Evolutionary conservation across 805 yeast species (phyloP), one percentile per base, ranked within the genome.

Genomic region (Starmerella bombicola): DNA sequence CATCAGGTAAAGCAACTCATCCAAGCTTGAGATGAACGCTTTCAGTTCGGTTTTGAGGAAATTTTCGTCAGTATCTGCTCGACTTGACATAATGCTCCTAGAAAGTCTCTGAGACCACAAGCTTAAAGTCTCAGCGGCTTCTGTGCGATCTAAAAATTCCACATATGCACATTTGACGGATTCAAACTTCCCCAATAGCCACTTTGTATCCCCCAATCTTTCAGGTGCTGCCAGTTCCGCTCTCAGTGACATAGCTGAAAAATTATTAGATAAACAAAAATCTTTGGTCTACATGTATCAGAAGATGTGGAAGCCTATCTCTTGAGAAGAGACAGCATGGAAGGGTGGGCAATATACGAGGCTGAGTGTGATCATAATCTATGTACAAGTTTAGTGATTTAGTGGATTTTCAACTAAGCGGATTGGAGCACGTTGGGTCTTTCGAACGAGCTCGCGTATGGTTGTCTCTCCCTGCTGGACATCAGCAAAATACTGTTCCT

Each of bases 401-500:
- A n/a, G n/a, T 3, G 50, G 50, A 16, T 46, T 46, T 3, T 47
- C 43, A 17, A 22, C 25, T 10, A 30, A n/a, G 28, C 35, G 40
- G 28, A 46, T 38, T 12, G 50, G 47, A 1, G 50, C 50, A 16
- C 40, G 30, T 38, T 40, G 39, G 13, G n/a, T 24, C 29, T 30
- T 18, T 13, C 20, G 13, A 4, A 43, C 24, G 7, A 30, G 10
- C 3, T 34, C 29, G 15, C 18, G 31, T 10, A 38, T n/a, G 22
- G 33, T 6, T 15, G 8, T 6, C 16, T 26, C 28, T 10, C 45
- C 47, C 17, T 33, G 40, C n/a, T 43, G 28, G 10, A 38, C 20
- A 16, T 39, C 35, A 1, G 37, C 35, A 29, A 33, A 46, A 22
- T 39, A 71, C 38, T 60, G 62, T 19, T 54, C 52, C 43, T 70